Evolutionary conservation across 2,329 filamentous ascomycete genomes (phyloP).

Genomic region (Claviceps quebecensis): DNA sequence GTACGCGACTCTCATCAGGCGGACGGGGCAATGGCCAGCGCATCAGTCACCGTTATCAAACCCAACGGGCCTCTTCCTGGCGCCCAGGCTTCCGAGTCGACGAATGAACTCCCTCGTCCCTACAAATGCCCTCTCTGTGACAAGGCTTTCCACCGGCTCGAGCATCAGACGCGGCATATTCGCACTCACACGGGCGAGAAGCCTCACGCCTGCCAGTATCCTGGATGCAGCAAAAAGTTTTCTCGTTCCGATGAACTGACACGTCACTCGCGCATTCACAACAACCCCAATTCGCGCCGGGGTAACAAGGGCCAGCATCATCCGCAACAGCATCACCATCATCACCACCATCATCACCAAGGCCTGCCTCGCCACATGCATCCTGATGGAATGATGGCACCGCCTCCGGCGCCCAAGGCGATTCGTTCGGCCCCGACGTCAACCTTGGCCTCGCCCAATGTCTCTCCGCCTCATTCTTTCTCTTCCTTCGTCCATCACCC

Average conservation of each 20-base stretch:
- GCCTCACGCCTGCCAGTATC: constrained; percentile 89
- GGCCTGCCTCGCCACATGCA: constrained; percentile 30
- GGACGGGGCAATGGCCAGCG: constrained; percentile 32
- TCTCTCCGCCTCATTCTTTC: constrained; percentile 87
- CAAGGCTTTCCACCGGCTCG: constrained; percentile 94
- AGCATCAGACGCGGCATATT: constrained; percentile 86
- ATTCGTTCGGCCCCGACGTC: constrained; percentile 82
- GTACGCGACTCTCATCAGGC: constrained; percentile 16
- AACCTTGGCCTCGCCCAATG: constrained; percentile 80
- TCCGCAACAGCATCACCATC: constrained; percentile 20
- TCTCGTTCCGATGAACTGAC: constrained; percentile 93
- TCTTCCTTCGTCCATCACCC: constrained; percentile 49
- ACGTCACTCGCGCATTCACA: constrained; percentile 94
- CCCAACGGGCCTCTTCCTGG: constrained; percentile 48
- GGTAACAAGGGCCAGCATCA: constrained; percentile 63
- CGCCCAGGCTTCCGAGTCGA: constrained; percentile 42
- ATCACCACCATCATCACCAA: constrained; percentile 21
- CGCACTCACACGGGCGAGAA: constrained; percentile 97
- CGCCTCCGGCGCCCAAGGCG: constrained; percentile 59
- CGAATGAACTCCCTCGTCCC: constrained; percentile 70
- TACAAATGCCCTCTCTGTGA: constrained; percentile 99
- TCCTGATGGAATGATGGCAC: constrained; percentile 59
- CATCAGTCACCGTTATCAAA: constrained; percentile 42
- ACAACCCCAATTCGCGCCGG: constrained; percentile 90
- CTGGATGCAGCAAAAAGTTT: constrained; percentile 93